These are phyloP conservation scores for Pyrenula massariospora DNA, from an alignment of 495 filamentous ascomycete genomes.

Conservation along the genomic window DNA sequence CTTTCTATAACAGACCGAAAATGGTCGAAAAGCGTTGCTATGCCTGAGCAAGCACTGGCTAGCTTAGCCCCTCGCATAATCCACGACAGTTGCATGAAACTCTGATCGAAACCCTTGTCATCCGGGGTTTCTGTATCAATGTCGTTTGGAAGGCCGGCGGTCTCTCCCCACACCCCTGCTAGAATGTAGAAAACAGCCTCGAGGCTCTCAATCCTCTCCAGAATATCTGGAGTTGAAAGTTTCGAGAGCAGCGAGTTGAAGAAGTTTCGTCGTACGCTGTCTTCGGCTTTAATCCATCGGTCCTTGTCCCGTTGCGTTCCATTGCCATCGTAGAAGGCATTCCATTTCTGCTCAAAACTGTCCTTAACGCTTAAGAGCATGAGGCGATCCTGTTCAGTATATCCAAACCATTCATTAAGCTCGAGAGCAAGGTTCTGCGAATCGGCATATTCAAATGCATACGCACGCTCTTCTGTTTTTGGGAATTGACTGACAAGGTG, in stretches of 20 bases:
- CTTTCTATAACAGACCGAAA: background rate
- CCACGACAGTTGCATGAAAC: slow-evolving; percentile 53
- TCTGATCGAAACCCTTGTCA: slow-evolving; percentile 28
- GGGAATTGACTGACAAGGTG: slow-evolving; percentile 75
- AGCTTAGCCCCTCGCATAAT: slow-evolving; percentile 54
- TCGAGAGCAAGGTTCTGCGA: slow-evolving; percentile 70
- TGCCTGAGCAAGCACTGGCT: slow-evolving; percentile 45
- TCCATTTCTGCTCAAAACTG: slow-evolving; percentile 59
- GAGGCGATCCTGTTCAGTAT: slow-evolving; percentile 63
- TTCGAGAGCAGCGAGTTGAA: slow-evolving; percentile 25
- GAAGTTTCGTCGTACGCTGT: slow-evolving; percentile 31
- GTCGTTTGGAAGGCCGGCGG: slow-evolving; percentile 37
- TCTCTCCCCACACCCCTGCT: slow-evolving; percentile 68
- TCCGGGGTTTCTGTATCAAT: slow-evolving; percentile 17
- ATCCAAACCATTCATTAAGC: slow-evolving; percentile 93
- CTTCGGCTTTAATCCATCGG: slow-evolving; percentile 40
- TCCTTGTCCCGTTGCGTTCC: slow-evolving; percentile 23
- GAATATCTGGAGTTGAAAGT: slow-evolving; percentile 36
- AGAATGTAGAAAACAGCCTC: slow-evolving; percentile 68
- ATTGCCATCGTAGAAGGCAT: slow-evolving; percentile 26
- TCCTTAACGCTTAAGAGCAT: slow-evolving; percentile 56
- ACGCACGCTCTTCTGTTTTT: slow-evolving; percentile 66
- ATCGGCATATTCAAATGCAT: slow-evolving; percentile 88
- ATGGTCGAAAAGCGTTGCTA: slow-evolving; percentile 8
- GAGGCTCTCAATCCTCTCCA: slow-evolving; percentile 47